Conservation (phyloP, 2,329 filamentous ascomycete genomes). For the Trichoderma sp. region DNA sequence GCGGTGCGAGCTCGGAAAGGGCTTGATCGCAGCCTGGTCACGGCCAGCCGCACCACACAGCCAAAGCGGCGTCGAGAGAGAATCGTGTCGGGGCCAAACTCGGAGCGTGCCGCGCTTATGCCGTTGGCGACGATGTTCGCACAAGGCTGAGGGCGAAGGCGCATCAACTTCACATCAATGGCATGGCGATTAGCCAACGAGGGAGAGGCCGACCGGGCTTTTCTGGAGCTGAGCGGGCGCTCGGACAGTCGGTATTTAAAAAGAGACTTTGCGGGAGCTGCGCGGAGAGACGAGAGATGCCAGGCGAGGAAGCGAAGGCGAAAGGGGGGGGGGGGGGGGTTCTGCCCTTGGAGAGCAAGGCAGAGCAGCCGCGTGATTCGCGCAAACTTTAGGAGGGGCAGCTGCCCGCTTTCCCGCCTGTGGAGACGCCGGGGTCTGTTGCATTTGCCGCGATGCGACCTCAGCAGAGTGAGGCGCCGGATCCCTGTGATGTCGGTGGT, state of each 20-base stretch:
- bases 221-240: background rate
- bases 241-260: background rate
- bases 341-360: slow-evolving; percentile 20
- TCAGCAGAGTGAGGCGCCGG: background rate
- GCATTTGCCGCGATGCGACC: slow-evolving; percentile 11
- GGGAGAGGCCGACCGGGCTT: background rate
- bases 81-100: background rate
- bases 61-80: background rate
- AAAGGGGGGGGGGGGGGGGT: slow-evolving; percentile 11
- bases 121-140: slow-evolving; percentile 25
- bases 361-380: slow-evolving; percentile 21
- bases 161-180: slow-evolving; percentile 29
- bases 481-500: slow-evolving; percentile 13
- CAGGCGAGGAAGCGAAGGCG: slow-evolving; percentile 15
- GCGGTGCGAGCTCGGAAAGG: slow-evolving; percentile 1
- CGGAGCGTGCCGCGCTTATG: slow-evolving; percentile 18
- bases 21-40: slow-evolving; percentile 11
- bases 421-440: slow-evolving; percentile 13
- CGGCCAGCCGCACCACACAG: slow-evolving; percentile 4
- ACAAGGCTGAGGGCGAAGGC: slow-evolving; percentile 27
- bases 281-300: slow-evolving; percentile 1
- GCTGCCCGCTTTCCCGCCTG: slow-evolving; percentile 17
- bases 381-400: slow-evolving; percentile 21
- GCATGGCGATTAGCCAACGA: slow-evolving; percentile 26
- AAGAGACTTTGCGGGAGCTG: background rate